Evolutionary conservation across 192 early-diverging fungal species (phyloP).

Genomic region (Lunasporangiospora selenospora): DNA sequence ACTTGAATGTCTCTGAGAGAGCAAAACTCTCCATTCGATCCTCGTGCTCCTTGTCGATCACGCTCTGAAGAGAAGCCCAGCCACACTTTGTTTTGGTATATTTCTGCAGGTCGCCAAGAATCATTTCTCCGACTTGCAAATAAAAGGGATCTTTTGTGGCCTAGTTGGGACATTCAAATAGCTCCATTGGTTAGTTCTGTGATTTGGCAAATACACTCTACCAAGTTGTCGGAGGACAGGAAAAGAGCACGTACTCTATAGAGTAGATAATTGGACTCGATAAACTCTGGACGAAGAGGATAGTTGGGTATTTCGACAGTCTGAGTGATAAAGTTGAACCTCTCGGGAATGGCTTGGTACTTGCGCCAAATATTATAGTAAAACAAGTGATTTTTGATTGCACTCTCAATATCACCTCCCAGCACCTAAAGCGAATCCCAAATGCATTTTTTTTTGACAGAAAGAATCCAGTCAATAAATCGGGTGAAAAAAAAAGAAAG

Average conservation of each 20-base stretch:
- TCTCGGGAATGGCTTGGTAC: conserved; percentile 87
- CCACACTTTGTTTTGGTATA: conserved; percentile 79
- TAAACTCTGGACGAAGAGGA: conserved; percentile 91
- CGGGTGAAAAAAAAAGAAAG: not conserved
- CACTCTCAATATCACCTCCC: conserved; percentile 85
- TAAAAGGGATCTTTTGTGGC: conserved; percentile 94
- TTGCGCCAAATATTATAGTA: conserved; percentile 89
- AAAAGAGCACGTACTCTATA: conserved; percentile 67
- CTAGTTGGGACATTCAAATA: conserved; percentile 6
- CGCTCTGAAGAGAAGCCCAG: conserved; percentile 75
- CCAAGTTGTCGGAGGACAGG: not conserved
- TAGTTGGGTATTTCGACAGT: conserved; percentile 74
- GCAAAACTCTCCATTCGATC: conserved; percentile 97
- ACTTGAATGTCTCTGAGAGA: conserved; percentile 95
- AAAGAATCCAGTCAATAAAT: not conserved
- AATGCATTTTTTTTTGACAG: too few species aligned
- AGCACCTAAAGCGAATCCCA: conserved; percentile 71
- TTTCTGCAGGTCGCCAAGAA: conserved; percentile 80
- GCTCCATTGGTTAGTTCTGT: not conserved
- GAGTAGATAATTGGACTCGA: conserved; percentile 93
- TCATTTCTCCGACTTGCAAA: conserved; percentile 86
- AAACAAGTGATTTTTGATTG: conserved; percentile 81
- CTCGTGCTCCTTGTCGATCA: conserved; percentile 66
- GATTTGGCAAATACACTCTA: conserved; percentile 6
- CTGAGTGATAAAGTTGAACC: conserved; percentile 78